These are phyloP conservation scores for Daphne laureola DNA, from an alignment of 441 rosid genomes.

Conservation along the genomic window DNA sequence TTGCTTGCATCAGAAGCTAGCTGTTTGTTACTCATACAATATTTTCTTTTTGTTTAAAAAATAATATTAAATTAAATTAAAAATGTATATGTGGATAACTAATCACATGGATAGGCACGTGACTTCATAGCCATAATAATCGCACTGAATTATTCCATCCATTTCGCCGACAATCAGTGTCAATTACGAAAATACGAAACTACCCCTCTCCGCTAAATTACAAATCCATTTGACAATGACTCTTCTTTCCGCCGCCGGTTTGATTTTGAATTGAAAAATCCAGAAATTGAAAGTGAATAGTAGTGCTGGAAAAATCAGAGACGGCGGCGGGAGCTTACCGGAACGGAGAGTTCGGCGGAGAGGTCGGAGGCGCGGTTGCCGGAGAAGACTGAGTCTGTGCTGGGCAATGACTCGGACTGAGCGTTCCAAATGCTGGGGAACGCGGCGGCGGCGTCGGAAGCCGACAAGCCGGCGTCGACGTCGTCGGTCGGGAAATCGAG, in stretches of 20 bases:
- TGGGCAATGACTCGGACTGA: constrained; percentile 51
- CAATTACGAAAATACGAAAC: constrained; percentile 6
- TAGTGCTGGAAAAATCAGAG: not conserved
- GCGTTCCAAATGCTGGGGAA: constrained; percentile 62
- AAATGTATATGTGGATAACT: no score
- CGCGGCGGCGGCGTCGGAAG: constrained; percentile 23
- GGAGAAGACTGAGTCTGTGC: constrained; percentile 60
- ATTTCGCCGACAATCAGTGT: constrained; percentile 23
- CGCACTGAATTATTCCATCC: constrained; percentile 9
- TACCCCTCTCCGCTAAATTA: constrained; percentile 7
- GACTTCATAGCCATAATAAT: constrained; percentile 28
- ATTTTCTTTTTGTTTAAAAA: no score
- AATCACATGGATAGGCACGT: constrained; percentile 36
- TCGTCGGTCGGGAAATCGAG: constrained; percentile 79
- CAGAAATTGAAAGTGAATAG: not conserved
- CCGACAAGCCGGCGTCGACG: constrained; percentile 29
- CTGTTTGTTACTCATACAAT: no score
- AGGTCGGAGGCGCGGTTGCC: constrained; percentile 45
- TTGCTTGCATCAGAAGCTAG: no score
- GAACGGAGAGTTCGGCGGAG: constrained; percentile 66
- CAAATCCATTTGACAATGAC: not conserved
- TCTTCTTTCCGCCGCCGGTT: no score
- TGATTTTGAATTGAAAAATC: no score
- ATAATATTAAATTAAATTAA: no score
- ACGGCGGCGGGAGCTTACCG: constrained; percentile 39